These are phyloP conservation scores for Cymbopogon flexuosus DNA, from an alignment of 202 grass and related monocot species.

Conservation along the genomic window DNA sequence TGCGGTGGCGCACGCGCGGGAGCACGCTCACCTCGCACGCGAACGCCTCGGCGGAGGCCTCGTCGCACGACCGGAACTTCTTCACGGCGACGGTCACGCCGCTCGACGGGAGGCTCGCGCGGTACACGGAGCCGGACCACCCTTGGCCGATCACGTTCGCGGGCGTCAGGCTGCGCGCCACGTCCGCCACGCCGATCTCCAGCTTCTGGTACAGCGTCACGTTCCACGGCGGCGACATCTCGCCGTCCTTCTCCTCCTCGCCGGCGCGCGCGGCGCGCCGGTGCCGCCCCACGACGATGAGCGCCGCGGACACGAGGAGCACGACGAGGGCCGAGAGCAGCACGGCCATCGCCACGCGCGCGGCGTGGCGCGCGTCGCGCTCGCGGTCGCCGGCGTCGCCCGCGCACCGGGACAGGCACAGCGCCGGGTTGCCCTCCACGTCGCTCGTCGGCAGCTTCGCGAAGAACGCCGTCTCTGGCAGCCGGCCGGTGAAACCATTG, in stretches of 20 bases:
- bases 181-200: constrained; percentile 61
- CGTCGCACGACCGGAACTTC: constrained; percentile 63
- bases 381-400: constrained; percentile 22
- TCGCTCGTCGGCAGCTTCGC: constrained; percentile 60
- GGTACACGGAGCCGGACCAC: constrained; percentile 79
- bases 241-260: constrained; percentile 38
- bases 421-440: constrained; percentile 67
- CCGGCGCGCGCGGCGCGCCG: neutral
- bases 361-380: constrained; percentile 20
- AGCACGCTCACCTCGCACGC: constrained; percentile 72
- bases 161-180: constrained; percentile 48
- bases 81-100: constrained; percentile 58
- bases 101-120: constrained; percentile 32
- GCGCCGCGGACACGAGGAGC: constrained; percentile 37
- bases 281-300: constrained; percentile 40
- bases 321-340: constrained; percentile 47
- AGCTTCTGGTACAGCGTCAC: constrained; percentile 92
- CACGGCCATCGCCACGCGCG: constrained; percentile 46
- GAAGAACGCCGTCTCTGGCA: constrained; percentile 72
- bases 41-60: constrained; percentile 57
- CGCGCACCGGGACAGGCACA: constrained; percentile 66
- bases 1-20: constrained; percentile 71
- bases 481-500: constrained; percentile 64
- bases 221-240: constrained; percentile 72
- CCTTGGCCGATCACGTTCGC: constrained; percentile 64